Conservation (phyloP, 2,329 filamentous ascomycete species). For the Pseudogymnoascus sp. region DNA sequence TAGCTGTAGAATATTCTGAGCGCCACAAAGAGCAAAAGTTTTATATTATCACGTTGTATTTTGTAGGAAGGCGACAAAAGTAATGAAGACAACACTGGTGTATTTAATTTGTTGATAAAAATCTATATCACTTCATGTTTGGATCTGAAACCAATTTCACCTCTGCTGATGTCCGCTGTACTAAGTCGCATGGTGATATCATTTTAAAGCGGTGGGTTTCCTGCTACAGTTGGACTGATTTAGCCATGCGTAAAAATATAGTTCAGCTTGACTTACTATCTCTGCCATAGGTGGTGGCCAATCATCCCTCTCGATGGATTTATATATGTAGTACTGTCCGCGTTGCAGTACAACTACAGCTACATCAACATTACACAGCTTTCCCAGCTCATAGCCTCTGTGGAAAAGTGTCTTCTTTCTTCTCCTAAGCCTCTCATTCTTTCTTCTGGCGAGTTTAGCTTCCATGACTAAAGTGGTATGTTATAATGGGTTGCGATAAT, state of each 20-base stretch:
- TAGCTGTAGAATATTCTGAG: background rate
- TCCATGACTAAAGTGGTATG: background rate
- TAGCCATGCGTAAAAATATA: background rate
- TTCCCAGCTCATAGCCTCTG: background rate
- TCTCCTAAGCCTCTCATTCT: background rate
- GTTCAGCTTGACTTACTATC: background rate
- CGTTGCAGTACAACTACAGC: background rate
- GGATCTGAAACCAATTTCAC: background rate
- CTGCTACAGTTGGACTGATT: background rate
- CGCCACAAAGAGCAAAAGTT: background rate
- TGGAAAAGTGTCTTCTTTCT: background rate
- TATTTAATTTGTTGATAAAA: background rate
- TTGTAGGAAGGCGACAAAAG: background rate
- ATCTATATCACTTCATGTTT: background rate
- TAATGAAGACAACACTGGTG: background rate
- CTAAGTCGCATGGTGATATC: background rate
- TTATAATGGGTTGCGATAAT: background rate
- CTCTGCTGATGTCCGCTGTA: background rate
- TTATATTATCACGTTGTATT: background rate
- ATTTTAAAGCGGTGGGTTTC: background rate
- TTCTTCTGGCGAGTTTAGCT: background rate
- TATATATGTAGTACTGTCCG: background rate
- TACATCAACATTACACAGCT: background rate
- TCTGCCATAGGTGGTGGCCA: background rate
- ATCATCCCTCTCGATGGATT: background rate